Conservation (phyloP, 2,329 filamentous ascomycete species). For the Trichophyton mentagrophytes region DNA sequence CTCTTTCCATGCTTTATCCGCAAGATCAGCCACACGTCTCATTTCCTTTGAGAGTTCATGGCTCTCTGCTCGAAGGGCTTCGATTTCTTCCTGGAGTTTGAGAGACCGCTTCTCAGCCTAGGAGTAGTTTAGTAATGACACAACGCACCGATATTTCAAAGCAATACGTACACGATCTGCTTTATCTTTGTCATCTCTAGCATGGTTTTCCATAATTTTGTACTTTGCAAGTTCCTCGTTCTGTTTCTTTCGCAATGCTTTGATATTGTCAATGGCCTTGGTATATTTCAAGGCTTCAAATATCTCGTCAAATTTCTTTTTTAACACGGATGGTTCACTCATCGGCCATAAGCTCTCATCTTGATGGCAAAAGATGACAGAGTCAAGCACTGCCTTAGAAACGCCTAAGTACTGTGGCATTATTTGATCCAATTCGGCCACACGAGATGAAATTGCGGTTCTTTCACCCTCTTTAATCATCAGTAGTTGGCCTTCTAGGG, state of each 20-base stretch:
- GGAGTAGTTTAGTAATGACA: slow-evolving; percentile 6
- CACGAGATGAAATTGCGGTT: slow-evolving; percentile 62
- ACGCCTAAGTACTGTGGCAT: slow-evolving; percentile 82
- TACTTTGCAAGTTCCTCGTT: slow-evolving; percentile 60
- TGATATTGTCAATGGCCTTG: slow-evolving; percentile 93
- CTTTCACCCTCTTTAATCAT: slow-evolving; percentile 70
- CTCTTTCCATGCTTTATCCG: slow-evolving; percentile 56
- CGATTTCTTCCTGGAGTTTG: slow-evolving; percentile 50
- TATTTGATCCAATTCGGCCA: slow-evolving; percentile 67
- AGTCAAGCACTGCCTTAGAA: slow-evolving; percentile 76
- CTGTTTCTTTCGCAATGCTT: slow-evolving; percentile 69
- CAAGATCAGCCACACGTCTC: slow-evolving; percentile 35
- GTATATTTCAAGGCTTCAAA: slow-evolving; percentile 96
- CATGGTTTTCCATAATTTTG: slow-evolving; percentile 62
- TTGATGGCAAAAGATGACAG: slow-evolving; percentile 97
- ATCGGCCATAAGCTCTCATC: slow-evolving; percentile 96
- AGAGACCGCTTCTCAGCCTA: slow-evolving; percentile 50
- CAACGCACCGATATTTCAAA: not conserved
- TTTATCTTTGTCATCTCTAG: slow-evolving; percentile 73
- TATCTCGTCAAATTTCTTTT: slow-evolving; percentile 93
- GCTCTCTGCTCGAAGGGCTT: slow-evolving; percentile 48
- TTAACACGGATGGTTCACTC: slow-evolving; percentile 71
- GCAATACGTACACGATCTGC: slow-evolving; percentile 48
- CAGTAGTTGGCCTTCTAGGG: slow-evolving; percentile 65
- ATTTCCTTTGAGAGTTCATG: slow-evolving; percentile 42